Percentiles rank a stretch among this genome's conserved stretches.
phyloP scores from a whole-genome alignment of 2,329 filamentous ascomycete genomes.

The Nemania sp. region DNA sequence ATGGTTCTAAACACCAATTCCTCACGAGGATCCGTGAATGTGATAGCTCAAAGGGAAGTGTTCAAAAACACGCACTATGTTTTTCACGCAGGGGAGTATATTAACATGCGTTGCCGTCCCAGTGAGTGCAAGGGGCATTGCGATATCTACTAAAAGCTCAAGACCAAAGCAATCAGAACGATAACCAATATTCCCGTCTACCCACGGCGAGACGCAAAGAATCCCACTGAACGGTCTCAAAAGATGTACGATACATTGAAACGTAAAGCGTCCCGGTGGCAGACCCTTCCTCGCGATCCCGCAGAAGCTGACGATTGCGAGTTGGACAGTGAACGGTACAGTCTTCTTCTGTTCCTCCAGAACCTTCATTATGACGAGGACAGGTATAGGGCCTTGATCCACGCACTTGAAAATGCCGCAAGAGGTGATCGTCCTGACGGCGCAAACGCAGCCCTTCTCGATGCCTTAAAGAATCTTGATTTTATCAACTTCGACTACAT shows the following conservation, averaged over 20 bases:
- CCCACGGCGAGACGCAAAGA: too few species aligned
- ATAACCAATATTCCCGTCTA: too few species aligned
- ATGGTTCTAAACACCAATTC: too few species aligned
- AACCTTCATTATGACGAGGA: not conserved
- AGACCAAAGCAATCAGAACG: too few species aligned
- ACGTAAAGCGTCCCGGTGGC: slow-evolving; percentile 14
- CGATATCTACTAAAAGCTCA: too few species aligned
- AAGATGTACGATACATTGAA: slow-evolving; percentile 4
- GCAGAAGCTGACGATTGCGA: not conserved
- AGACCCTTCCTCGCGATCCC: not conserved
- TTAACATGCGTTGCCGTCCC: too few species aligned
- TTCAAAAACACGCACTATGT: too few species aligned
- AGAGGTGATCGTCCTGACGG: not conserved
- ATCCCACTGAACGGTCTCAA: too few species aligned
- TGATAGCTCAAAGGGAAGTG: too few species aligned
- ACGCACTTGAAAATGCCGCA: not conserved
- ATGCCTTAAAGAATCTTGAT: not conserved
- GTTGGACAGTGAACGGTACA: not conserved
- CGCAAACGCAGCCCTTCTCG: not conserved
- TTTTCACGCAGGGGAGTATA: too few species aligned
- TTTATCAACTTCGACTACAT: slow-evolving; percentile 6
- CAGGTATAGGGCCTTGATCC: not conserved
- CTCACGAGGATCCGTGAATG: too few species aligned
- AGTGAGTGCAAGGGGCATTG: too few species aligned
- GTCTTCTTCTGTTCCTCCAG: slow-evolving; percentile 6